Conservation (phyloP, 2,329 filamentous ascomycete species). For the Thermothelomyces thermophilus region DNA sequence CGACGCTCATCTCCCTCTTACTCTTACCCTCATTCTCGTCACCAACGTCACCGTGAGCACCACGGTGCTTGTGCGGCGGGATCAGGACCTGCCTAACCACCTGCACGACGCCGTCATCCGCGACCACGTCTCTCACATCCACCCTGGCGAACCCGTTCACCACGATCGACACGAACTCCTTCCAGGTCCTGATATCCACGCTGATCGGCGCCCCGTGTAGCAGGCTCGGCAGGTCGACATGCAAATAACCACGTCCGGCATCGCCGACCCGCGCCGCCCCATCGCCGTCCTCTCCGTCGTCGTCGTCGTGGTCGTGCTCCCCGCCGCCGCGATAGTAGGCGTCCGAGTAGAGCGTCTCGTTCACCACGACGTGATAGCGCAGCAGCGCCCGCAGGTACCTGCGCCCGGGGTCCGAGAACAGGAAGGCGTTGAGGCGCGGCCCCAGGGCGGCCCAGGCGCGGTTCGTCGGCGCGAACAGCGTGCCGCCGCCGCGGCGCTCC, state of each 20-base stretch:
- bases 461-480: slow-evolving; percentile 77
- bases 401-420: slow-evolving; percentile 69
- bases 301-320: slow-evolving; percentile 29
- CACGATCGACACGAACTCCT: slow-evolving; percentile 63
- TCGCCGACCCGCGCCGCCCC: slow-evolving; percentile 18
- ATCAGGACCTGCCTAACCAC: slow-evolving; percentile 67
- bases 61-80: slow-evolving; percentile 55
- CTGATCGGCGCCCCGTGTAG: slow-evolving; percentile 59
- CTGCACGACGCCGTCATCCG: slow-evolving; percentile 76
- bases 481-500: slow-evolving; percentile 54
- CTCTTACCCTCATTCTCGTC: slow-evolving; percentile 37
- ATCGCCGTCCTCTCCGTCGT: slow-evolving; percentile 29
- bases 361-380: slow-evolving; percentile 69
- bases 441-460: slow-evolving; percentile 72
- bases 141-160: slow-evolving; percentile 69
- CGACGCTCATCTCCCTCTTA: slow-evolving; percentile 35
- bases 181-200: slow-evolving; percentile 64
- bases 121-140: slow-evolving; percentile 61
- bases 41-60: slow-evolving; percentile 28
- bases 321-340: slow-evolving; percentile 53
- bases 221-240: slow-evolving; percentile 67
- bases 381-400: slow-evolving; percentile 73
- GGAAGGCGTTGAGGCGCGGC: slow-evolving; percentile 67
- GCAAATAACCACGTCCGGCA: slow-evolving; percentile 25
- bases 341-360: slow-evolving; percentile 76